Evolutionary conservation across 306 rosid species (phyloP).

Genomic region (Delonix regia): DNA sequence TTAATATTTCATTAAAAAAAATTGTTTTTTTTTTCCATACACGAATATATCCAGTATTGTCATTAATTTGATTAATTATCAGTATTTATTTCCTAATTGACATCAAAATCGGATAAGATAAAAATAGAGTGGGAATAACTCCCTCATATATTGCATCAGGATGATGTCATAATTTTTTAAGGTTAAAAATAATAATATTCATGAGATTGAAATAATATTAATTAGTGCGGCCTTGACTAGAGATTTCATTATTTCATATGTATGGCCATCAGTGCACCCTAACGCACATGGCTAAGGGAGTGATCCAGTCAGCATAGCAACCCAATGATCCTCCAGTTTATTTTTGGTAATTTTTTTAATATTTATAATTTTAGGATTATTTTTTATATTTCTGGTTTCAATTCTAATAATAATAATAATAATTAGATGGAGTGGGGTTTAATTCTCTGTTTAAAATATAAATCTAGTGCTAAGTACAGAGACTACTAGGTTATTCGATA

Average conservation of each 20-base stretch:
- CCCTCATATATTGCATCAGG: constrained; percentile 26
- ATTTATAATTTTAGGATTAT: no score
- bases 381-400: neutral
- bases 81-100: neutral
- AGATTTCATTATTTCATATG: neutral
- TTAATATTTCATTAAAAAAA: no score
- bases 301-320: neutral
- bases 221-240: constrained; percentile 25
- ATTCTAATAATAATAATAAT: constrained; percentile 30
- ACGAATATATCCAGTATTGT: neutral
- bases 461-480: neutral
- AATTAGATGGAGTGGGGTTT: neutral
- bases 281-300: neutral
- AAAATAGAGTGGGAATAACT: no score
- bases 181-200: neutral
- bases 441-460: neutral
- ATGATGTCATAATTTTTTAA: constrained; percentile 27
- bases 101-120: neutral
- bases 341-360: neutral
- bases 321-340: neutral
- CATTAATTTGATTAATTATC: neutral
- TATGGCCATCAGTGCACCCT: neutral
- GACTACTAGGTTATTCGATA: constrained; percentile 21
- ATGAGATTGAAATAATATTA: neutral
- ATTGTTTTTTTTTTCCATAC: neutral